Evolutionary conservation across 306 rosid genomes (phyloP), one percentile per base, ranked within the genome.

Genomic region (Trifolium pratense): DNA sequence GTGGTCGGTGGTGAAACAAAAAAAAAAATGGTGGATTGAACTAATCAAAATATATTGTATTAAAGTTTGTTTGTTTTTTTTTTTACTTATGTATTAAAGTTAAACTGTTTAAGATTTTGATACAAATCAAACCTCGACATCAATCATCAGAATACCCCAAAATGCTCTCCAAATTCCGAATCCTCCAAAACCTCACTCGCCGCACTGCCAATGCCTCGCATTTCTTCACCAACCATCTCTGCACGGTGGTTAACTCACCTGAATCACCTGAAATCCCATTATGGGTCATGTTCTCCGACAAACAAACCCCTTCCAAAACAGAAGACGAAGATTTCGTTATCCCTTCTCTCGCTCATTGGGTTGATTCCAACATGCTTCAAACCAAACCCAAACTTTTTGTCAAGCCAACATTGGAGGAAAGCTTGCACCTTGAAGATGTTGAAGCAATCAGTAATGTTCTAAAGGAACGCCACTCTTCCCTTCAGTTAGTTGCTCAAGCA

Each of bases 261-360:
- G 87, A 89, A 70, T 89, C 98, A 7, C 88, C 91, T 0, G 87
- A 91, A 62, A 87, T 91, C 70, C 91, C 95, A 1, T 52, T 55
- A 66, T 94, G 92, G 98, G 68, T 87, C 49, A 84, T 87, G 71
- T 81, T 83, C 81, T 75, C 82, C 40, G 83, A 84, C 31, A 42
- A 66, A n/a, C 75, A 58, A 17, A 37, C 8, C 75, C 53, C 91
- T 62, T 16, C 71, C 21, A 26, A 20, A 1, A 46, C 77, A 42
- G 48, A 42, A 0, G 82, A 83, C 11, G 96, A 89, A 2, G 87
- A 85, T 59, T 94, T 94, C 58, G 90, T 89, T 7, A 87, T 91
- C 73, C 96, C 96, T 81, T 86, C 98, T 17, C 89, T 89, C 21
- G 87, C 91, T 48, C 60, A 70, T 15, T 93, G 98, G 98, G 81